Base-by-base conservation (phyloP, 176 grass and related monocot species). In the Oryza glaberrima region DNA sequence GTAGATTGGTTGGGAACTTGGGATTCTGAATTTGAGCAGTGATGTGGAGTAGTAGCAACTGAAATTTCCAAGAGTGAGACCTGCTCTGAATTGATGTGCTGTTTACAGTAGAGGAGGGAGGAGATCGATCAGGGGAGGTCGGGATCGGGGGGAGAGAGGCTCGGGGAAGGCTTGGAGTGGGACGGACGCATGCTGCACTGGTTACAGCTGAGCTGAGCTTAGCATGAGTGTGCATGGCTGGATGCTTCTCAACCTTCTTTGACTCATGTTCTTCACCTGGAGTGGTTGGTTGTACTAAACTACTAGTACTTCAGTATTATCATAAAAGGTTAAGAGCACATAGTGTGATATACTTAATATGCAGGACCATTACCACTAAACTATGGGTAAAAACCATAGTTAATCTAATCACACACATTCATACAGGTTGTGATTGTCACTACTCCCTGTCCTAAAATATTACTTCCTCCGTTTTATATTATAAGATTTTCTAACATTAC, bases 121-220 rank as follows among this genome's bases (percentile, higher is more conserved):
- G 36, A 38, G 36, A 38, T 38, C 36, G 36, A 38, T 38, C 36
- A 43, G 77, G 69, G 84, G 69, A 91, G 70, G 91, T 78, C 48
- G 74, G 80, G n/a, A 56, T 73, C 68, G 88, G 88, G 86, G 86
- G 88, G 69, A 88, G 86, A 81, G 46, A 17, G 26, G 67, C 47
- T 74, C 43, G 80, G 88, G 75, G 85, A 80, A n/a, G 85, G 87
- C 48, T 79, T 7, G 47, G 65, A 78, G 58, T 71, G 7, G 30
- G 30, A 32, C 30, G 30, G 71, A 75, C 82, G 81, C 44, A 73
- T 65, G 79, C 17, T 78, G 81, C 85, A 67, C 80, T 43, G 58
- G 56, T 22, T 45, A 69, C 54, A 58, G 54, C 54, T 20, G 17
- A 58, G 45, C 45, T 47, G 11, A 47, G 49, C 45, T 47, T 11